Evolutionary conservation across 2,329 filamentous ascomycete species (phyloP), one percentile per base, ranked within the genome.

Genomic region (Fusarium pseudograminearum): DNA sequence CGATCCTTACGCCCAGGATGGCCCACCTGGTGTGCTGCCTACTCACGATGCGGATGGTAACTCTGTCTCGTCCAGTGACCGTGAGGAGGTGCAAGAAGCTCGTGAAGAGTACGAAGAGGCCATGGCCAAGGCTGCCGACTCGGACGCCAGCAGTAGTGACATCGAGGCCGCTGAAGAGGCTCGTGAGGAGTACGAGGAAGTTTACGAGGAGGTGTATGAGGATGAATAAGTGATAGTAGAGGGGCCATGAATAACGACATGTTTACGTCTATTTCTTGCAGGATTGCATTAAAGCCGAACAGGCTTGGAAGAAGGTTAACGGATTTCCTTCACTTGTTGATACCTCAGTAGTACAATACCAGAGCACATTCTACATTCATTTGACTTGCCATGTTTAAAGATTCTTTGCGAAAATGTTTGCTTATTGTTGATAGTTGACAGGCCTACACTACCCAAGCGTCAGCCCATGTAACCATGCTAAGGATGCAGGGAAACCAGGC

Each of bases 151-250:
- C 76, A 87, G 82, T 70, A 88, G 84, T 65, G 85, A 86, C 62
- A 74, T 80, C 6, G 81, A 88, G 75, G 83, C 83, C 57, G 76
- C 86, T 6, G 83, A 86, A 65, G 86, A 89, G 74, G 84, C 84
- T 3, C 69, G 84, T 48, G 84, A 87, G 73, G 81, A 81, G 50
- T 83, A 84, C 52, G 83, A 85, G 67, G 83, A 76, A 57, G 11
- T 38, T 1, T 74, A 74, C 16, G 74, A 76, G 56, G 75, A 76
- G 38, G 70, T 70, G 12, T 76, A 76, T 51, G 73, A 71, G 54
- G 73, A 73, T 42, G 71, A 73, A 45, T 74, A 58, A 56, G 44
- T 33, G 59, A 45, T 66, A 33, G 4, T 61, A 61, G 59, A 65
- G 20, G 38, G 65, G 52, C 59, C 56, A 71, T 30, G 68, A 71